phyloP scores from a whole-genome alignment of 805 yeast genomes.

The Metschnikowia orientalis region DNA sequence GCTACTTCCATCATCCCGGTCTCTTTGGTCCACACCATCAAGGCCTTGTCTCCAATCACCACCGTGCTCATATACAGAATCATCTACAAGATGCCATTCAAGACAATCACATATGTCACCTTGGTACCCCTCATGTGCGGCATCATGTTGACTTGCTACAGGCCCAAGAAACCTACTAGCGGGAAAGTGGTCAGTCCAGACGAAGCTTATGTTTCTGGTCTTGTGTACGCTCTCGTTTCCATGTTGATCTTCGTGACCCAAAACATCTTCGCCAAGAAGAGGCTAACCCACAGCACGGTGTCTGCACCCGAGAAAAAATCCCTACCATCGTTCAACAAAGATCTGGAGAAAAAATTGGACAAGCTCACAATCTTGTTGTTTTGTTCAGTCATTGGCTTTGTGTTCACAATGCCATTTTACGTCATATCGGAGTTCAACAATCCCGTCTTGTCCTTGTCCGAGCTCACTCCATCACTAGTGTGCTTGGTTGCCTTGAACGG shows the following conservation, averaged over 20 bases:
- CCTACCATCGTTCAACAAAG: conserved; percentile 22
- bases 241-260: conserved; percentile 73
- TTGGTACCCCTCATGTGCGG: conserved; percentile 77
- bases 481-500: conserved; percentile 57
- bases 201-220: conserved; percentile 32
- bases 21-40: conserved; percentile 90
- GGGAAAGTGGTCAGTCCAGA: conserved; percentile 15
- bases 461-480: conserved; percentile 30
- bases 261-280: conserved; percentile 74
- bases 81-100: conserved; percentile 55
- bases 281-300: conserved; percentile 48
- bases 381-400: conserved; percentile 67
- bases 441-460: conserved; percentile 24
- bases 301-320: conserved; percentile 19
- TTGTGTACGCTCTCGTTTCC: conserved; percentile 48
- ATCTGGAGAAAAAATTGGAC: conserved; percentile 45
- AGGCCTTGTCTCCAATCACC: conserved; percentile 84
- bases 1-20: conserved; percentile 92
- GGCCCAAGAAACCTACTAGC: conserved; percentile 36
- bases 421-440: conserved; percentile 47
- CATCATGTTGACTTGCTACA: conserved; percentile 72
- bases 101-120: conserved; percentile 66
- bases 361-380: conserved; percentile 67
- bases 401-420: conserved; percentile 64
- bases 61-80: conserved; percentile 78